Evolutionary conservation across 306 rosid genomes (phyloP).

Genomic region (Astragalus glycyphyllos): DNA sequence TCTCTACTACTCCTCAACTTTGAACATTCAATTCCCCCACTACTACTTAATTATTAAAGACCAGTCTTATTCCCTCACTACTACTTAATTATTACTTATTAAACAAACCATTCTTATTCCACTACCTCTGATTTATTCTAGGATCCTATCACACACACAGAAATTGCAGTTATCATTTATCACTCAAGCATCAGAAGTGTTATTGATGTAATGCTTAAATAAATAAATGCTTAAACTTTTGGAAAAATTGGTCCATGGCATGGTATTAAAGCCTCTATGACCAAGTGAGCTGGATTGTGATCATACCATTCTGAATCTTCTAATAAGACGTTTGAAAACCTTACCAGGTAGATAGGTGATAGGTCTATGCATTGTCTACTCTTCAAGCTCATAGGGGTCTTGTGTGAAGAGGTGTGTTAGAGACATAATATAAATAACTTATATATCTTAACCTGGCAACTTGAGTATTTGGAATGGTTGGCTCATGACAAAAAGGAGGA

Average conservation of each 20-base stretch:
- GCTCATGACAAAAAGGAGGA: conserved; percentile 1
- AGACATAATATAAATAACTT: not conserved
- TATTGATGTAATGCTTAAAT: not conserved
- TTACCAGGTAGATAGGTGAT: not conserved
- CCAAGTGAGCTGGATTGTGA: not conserved
- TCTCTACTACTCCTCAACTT: too few relatives aligned
- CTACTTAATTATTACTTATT: too few relatives aligned
- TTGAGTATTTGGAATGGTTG: not conserved
- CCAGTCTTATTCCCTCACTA: too few relatives aligned
- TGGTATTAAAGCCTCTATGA: not conserved
- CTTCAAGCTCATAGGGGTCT: not conserved
- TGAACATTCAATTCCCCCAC: too few relatives aligned
- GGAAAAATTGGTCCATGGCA: conserved; percentile 9
- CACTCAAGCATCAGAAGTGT: conserved; percentile 12
- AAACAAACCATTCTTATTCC: too few relatives aligned
- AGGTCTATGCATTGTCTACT: not conserved
- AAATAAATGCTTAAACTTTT: conserved; percentile 3
- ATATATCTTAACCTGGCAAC: not conserved
- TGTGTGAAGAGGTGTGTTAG: not conserved
- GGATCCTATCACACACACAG: conserved; percentile 22
- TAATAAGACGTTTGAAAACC: not conserved
- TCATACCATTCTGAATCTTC: not conserved
- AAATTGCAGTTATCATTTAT: conserved; percentile 27
- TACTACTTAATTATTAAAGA: too few relatives aligned
- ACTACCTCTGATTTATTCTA: too few relatives aligned